Evolutionary conservation across 129 eudicot genomes (phyloP).

Genomic region (Helichrysum umbraculigerum): DNA sequence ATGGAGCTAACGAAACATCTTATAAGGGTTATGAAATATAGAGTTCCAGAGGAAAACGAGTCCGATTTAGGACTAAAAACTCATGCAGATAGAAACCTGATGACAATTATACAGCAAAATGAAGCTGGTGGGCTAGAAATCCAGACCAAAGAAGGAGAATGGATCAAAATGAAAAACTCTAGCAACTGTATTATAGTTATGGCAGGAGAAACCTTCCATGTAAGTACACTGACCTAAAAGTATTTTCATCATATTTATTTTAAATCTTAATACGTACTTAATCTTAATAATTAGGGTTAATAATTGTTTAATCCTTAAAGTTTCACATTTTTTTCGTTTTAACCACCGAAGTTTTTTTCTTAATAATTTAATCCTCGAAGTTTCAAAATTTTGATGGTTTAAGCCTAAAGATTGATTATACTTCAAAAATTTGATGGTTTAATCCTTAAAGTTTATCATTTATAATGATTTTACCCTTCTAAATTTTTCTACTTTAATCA

Average conservation of each 20-base stretch:
- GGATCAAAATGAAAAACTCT: constrained; percentile 43
- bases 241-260: not conserved
- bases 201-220: constrained; percentile 55
- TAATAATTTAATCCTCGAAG: too few species aligned
- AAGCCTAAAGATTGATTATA: too few species aligned
- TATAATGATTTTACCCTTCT: too few species aligned
- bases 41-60: constrained; percentile 41
- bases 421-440: too few species aligned
- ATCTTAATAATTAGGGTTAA: too few species aligned
- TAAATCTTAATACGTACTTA: too few species aligned
- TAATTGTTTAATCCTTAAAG: too few species aligned
- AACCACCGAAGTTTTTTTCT: too few species aligned
- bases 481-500: too few species aligned
- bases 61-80: constrained; percentile 38
- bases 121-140: constrained; percentile 50
- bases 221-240: constrained; percentile 19
- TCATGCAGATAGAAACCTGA: constrained; percentile 55
- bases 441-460: too few species aligned
- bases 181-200: constrained; percentile 46
- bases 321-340: too few species aligned
- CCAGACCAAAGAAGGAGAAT: constrained; percentile 46
- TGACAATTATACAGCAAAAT: constrained; percentile 50
- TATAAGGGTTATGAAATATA: constrained; percentile 51
- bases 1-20: constrained; percentile 42
- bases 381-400: too few species aligned